These are phyloP conservation scores for Teunomyces pallodes DNA, from an alignment of 805 yeast genomes.

Conservation along the genomic window DNA sequence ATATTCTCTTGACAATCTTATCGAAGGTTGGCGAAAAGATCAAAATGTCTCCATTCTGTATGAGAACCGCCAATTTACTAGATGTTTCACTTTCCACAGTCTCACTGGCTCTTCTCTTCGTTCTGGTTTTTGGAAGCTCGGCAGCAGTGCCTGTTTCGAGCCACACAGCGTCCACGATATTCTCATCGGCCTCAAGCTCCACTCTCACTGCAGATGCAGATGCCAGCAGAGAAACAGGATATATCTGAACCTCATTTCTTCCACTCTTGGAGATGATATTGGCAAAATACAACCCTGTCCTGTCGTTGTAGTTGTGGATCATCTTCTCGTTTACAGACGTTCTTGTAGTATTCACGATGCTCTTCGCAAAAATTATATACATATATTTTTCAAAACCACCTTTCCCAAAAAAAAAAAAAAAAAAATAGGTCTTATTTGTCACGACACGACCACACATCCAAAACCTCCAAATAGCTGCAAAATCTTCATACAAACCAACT, in stretches of 20 bases:
- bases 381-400: not conserved
- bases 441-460: not conserved
- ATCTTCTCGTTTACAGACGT: constrained; percentile 2
- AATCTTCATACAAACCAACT: not conserved
- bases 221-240: constrained; percentile 20
- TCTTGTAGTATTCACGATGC: not conserved
- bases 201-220: constrained; percentile 25
- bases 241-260: constrained; percentile 46
- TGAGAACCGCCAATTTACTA: constrained; percentile 28
- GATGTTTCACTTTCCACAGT: not conserved
- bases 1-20: constrained; percentile 35
- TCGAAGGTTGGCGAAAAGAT: constrained; percentile 44
- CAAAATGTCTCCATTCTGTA: constrained; percentile 37
- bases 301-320: constrained; percentile 19
- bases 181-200: constrained; percentile 42
- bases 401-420: too few species aligned
- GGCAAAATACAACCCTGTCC: constrained; percentile 32
- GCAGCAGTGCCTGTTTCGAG: constrained; percentile 11
- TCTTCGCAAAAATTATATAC: constrained; percentile 2
- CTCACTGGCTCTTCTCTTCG: constrained; percentile 6
- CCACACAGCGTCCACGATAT: constrained; percentile 39
- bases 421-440: not conserved
- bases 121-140: constrained; percentile 20
- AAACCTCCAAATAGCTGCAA: not conserved
- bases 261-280: constrained; percentile 42